Conservation (phyloP, 2,329 filamentous ascomycete species). For the Cladophialophora bantiana region DNA sequence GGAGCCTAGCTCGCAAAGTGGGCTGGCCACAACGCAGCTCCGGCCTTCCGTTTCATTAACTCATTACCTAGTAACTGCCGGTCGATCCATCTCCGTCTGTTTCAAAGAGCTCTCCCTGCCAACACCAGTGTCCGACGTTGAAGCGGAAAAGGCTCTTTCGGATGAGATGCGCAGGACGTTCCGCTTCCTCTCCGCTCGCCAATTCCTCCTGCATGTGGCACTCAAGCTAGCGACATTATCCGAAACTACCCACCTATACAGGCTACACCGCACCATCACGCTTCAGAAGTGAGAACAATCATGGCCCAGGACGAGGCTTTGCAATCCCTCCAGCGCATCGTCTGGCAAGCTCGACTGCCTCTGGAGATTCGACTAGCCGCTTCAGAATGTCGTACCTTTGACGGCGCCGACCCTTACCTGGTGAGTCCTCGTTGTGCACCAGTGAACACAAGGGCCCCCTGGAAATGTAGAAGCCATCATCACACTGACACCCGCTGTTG, state of each 20-base stretch:
- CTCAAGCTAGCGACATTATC: constrained; percentile 10
- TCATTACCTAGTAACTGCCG: background rate
- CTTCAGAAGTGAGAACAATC: background rate
- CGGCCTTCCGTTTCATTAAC: constrained; percentile 4
- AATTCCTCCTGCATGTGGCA: constrained; percentile 3
- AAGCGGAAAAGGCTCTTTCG: background rate
- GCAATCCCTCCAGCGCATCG: constrained; percentile 37
- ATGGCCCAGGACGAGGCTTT: constrained; percentile 29
- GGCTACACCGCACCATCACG: background rate
- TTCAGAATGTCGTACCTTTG: constrained; percentile 66
- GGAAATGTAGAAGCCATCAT: background rate
- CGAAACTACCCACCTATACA: constrained; percentile 4
- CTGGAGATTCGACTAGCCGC: constrained; percentile 66
- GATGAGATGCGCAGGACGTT: background rate
- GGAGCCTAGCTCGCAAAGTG: background rate
- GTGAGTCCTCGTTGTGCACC: constrained; percentile 46
- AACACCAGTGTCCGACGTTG: background rate
- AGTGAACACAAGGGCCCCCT: background rate
- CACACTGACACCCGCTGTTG: background rate
- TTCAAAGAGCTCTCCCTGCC: background rate
- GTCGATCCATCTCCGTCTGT: background rate
- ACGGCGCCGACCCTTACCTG: constrained; percentile 67
- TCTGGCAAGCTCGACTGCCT: constrained; percentile 67
- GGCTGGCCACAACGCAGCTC: background rate
- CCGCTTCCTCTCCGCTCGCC: constrained; percentile 6